Conservation (phyloP, 129 eudicot genomes). For the Cynara cardunculus region DNA sequence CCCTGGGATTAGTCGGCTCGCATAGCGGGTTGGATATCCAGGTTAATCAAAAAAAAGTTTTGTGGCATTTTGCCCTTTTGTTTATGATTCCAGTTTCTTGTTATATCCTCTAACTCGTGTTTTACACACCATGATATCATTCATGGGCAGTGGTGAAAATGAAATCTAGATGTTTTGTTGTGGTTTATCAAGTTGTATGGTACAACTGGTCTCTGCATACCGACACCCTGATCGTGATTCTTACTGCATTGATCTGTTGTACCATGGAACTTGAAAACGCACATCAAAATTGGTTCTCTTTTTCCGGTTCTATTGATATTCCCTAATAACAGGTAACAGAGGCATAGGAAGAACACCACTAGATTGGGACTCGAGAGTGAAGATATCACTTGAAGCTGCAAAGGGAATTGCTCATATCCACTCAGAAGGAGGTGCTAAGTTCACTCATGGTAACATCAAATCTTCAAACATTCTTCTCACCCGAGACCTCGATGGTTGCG, state of each 20-base stretch:
- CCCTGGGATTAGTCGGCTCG: too few species aligned
- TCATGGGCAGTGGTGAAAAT: too few species aligned
- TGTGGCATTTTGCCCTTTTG: too few species aligned
- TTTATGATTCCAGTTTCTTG: neutral
- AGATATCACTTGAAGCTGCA: conserved; percentile 64
- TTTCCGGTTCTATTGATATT: neutral
- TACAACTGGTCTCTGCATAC: too few species aligned
- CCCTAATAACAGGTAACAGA: conserved; percentile 45
- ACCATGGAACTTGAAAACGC: neutral
- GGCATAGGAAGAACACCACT: conserved; percentile 60
- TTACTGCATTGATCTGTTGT: too few species aligned
- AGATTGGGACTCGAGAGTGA: conserved; percentile 79
- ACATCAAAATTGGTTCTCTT: neutral
- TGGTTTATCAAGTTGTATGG: too few species aligned
- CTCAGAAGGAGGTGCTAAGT: conserved; percentile 50
- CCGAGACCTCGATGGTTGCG: conserved; percentile 47
- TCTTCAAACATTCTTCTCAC: conserved; percentile 79
- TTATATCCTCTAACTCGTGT: neutral
- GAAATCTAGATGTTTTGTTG: too few species aligned
- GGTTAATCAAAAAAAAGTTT: too few species aligned
- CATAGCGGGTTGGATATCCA: too few species aligned
- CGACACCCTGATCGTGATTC: too few species aligned
- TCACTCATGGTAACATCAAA: conserved; percentile 82
- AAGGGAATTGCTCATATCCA: conserved; percentile 77
- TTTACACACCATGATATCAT: too few species aligned